Evolutionary conservation across 1,284 basidiomycete species (phyloP).

Genomic region (Pterulicium gracile): DNA sequence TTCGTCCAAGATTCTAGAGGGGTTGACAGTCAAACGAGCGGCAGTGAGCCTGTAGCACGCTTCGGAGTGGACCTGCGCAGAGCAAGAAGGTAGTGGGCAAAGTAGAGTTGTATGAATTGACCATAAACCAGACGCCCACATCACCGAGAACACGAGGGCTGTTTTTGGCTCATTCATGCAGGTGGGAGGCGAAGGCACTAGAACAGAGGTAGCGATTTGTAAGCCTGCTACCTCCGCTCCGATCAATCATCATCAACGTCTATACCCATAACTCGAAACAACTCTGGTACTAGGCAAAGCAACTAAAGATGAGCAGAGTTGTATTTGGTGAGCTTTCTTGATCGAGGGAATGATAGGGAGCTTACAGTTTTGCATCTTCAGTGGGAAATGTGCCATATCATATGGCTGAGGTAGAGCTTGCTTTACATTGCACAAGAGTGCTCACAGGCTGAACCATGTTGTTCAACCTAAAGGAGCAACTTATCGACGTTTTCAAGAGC

Average conservation of each 20-base stretch:
- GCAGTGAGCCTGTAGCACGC: too few species aligned
- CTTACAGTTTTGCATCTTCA: conserved; percentile 17
- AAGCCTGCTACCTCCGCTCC: neutral
- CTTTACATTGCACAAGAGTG: neutral
- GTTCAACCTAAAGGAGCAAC: conserved; percentile 52
- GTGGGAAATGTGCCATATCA: conserved; percentile 83
- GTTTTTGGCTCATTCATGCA: neutral
- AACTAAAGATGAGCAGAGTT: conserved; percentile 43
- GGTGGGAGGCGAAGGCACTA: neutral
- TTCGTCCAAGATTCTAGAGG: too few species aligned
- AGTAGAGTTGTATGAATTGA: too few species aligned
- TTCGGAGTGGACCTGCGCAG: too few species aligned
- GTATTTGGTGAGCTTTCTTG: conserved; percentile 30
- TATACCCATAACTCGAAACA: neutral
- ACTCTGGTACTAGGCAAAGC: neutral
- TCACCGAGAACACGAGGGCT: too few species aligned
- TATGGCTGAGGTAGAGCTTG: conserved; percentile 53
- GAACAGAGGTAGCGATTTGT: neutral
- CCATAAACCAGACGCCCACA: too few species aligned
- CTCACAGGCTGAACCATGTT: conserved; percentile 5
- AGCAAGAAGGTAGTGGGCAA: too few species aligned
- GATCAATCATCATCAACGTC: neutral
- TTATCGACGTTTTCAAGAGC: conserved; percentile 78
- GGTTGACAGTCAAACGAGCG: too few species aligned
- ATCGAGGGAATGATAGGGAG: neutral